Conservation (phyloP, 352 stramenopile species). For the Pythium diclinum region DNA sequence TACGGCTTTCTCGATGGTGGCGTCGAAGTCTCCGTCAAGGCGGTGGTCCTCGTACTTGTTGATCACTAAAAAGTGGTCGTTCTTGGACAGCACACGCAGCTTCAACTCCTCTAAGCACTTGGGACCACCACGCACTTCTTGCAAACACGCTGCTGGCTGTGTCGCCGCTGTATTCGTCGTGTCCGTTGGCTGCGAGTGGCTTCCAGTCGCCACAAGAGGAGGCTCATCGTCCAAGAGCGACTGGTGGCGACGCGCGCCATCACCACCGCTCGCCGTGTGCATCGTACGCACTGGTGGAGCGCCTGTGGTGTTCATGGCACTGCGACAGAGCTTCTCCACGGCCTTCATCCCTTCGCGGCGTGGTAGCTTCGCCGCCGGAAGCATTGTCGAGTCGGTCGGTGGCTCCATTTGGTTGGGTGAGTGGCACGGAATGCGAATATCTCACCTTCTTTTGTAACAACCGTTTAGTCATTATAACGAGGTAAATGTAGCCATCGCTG, state of each 20-base stretch:
- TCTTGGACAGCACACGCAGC: slow-evolving; percentile 49
- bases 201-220: neutral
- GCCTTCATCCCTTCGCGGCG: slow-evolving; percentile 27
- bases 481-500: slow-evolving; percentile 12
- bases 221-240: slow-evolving; percentile 38
- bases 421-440: neutral
- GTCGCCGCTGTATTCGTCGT: neutral
- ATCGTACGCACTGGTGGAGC: neutral
- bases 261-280: slow-evolving; percentile 21
- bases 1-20: slow-evolving; percentile 87
- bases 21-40: slow-evolving; percentile 85
- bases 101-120: slow-evolving; percentile 49
- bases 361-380: slow-evolving; percentile 23
- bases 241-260: slow-evolving; percentile 42
- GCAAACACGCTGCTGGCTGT: slow-evolving; percentile 17
- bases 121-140: slow-evolving; percentile 45
- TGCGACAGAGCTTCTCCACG: slow-evolving; percentile 26
- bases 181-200: slow-evolving; percentile 10
- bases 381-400: slow-evolving; percentile 9
- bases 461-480: neutral
- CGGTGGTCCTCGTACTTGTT: slow-evolving; percentile 83
- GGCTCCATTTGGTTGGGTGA: slow-evolving; percentile 10
- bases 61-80: slow-evolving; percentile 62
- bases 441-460: slow-evolving; percentile 11
- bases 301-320: neutral